phyloP scores from a whole-genome alignment of 108 stramenopile genomes.

The Bacterosira constricta region DNA sequence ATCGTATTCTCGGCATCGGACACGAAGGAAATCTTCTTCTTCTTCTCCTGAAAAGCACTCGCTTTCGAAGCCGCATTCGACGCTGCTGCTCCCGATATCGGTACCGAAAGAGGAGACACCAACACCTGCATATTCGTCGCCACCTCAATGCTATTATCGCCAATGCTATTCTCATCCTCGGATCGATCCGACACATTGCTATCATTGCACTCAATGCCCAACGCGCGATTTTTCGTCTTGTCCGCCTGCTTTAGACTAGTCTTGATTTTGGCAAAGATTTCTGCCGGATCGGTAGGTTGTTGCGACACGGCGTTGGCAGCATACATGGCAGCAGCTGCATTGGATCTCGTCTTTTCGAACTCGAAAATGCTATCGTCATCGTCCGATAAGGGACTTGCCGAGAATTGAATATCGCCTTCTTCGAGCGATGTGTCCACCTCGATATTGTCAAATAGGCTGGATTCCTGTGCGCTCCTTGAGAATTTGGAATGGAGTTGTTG shows the following conservation, averaged over 20 bases:
- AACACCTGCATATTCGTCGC: too few relatives aligned
- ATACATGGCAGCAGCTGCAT: too few relatives aligned
- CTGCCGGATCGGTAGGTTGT: constrained; percentile 14
- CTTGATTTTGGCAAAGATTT: constrained; percentile 40
- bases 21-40: constrained; percentile 24
- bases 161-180: background rate
- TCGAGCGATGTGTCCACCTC: too few relatives aligned
- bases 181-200: background rate
- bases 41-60: background rate
- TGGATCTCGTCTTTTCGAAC: constrained; percentile 9
- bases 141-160: too few relatives aligned
- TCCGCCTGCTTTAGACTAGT: constrained; percentile 33
- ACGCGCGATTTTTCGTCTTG: constrained; percentile 25
- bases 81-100: too few relatives aligned
- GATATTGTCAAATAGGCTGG: too few relatives aligned
- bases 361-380: constrained; percentile 40
- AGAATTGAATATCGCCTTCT: background rate
- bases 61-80: background rate
- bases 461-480: too few relatives aligned
- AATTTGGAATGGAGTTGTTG: too few relatives aligned
- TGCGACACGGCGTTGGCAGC: background rate
- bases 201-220: constrained; percentile 1
- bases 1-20: constrained; percentile 31
- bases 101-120: too few relatives aligned
- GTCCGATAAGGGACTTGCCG: constrained; percentile 6